Evolutionary conservation across 768 basidiomycete species (phyloP), one percentile per base, ranked within the genome.

Genomic region (Tremella mesenterica): DNA sequence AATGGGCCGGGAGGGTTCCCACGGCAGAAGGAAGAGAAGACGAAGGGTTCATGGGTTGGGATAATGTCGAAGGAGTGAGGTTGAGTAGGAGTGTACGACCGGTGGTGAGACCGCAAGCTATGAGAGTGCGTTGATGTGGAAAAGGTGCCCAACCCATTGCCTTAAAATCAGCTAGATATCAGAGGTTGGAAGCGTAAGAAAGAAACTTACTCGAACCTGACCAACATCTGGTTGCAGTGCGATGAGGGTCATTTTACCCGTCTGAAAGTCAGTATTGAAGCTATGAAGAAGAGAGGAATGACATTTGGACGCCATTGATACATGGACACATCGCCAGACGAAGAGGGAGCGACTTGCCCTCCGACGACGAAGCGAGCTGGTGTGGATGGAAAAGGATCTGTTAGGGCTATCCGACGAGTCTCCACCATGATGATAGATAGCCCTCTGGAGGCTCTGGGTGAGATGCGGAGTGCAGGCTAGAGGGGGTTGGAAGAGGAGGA

Each of bases 151-250:
- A 68, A 50, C 63, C 61, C 53, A 71, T 57, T 28, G 66, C 61
- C 67, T 67, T 28, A 27, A 33, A 9, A 44, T 43, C 1, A 56
- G 44, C 30, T 23, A 8, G 10, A 20, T 25, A 9, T 12, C 12
- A 53, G 28, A 13, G 28, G 31, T 27, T 36, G 26, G 56, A 0
- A 48, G 18, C 2, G 29, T 39, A 8, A 28, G 21, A 30, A 36
- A 28, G 26, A 31, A n/a, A 54, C 64, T 28, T 25, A 69, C 67
- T 38, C 64, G 31, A 43, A 70, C 59, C 33, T 64, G 65, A 6
- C 68, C 68, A 10, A 65, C 49, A 55, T 70, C 68, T 1, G 63
- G 64, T 52, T 70, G 65, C 21, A 70, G 48, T 4, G 63, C 68
- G 4, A 61, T 45, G 58, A 66, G 62, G 2, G 57, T 50, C 63